A percentile compares a stretch with the other conserved stretches of the same genome.
Evolutionary conservation across 1,139 yeast species (phyloP).

Genomic region (Maudiozyma humilis): DNA sequence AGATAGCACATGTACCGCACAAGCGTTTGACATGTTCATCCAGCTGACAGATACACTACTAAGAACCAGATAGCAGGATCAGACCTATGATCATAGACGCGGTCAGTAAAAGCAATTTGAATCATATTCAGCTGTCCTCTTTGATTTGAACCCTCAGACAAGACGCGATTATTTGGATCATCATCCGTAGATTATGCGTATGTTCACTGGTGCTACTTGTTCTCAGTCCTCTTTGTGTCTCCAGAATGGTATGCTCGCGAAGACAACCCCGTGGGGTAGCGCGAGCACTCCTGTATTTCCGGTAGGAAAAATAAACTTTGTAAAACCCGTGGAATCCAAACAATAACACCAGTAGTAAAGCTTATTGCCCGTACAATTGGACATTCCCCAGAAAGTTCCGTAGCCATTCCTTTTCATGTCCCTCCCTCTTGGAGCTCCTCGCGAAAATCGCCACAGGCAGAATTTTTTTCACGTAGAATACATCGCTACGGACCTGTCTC

Average conservation of each 20-base stretch:
- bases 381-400: not conserved
- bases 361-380: not conserved
- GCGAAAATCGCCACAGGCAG: not conserved
- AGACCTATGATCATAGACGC: too few relatives aligned
- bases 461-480: not conserved
- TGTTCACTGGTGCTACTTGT: not conserved
- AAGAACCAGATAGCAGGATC: too few relatives aligned
- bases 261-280: not conserved
- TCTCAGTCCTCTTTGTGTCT: not conserved
- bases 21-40: too few relatives aligned
- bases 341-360: not conserved
- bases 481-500: not conserved
- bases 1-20: too few relatives aligned
- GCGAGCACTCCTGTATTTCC: not conserved
- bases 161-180: too few relatives aligned
- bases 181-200: not conserved
- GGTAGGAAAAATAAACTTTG: constrained; percentile 1
- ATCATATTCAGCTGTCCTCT: too few relatives aligned
- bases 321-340: not conserved
- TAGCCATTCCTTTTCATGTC: not conserved
- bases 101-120: too few relatives aligned
- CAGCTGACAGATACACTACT: too few relatives aligned
- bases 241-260: not conserved
- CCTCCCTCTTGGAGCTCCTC: not conserved
- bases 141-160: too few relatives aligned